Percentiles rank a stretch among this genome's conserved stretches.
phyloP scores from a whole-genome alignment of 805 yeast species.

The Saccharomycopsis lassenensis region DNA sequence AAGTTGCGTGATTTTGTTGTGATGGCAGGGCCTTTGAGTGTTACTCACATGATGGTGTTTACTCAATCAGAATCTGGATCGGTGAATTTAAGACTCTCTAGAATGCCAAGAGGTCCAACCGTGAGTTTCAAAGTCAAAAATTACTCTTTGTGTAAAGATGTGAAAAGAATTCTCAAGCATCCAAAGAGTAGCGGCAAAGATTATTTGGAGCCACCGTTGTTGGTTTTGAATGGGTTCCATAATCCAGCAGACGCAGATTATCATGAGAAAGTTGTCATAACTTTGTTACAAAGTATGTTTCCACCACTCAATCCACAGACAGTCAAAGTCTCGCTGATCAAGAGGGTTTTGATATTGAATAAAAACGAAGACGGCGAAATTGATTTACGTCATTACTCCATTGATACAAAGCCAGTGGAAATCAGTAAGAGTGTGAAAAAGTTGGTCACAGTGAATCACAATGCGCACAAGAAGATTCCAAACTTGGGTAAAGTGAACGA shows the following conservation, averaged over 20 bases:
- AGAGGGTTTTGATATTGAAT: conserved; percentile 75
- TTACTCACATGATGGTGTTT: conserved; percentile 78
- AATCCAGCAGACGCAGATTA: conserved; percentile 46
- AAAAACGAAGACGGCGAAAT: conserved; percentile 65
- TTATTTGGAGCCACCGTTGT: conserved; percentile 69
- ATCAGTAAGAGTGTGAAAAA: conserved; percentile 64
- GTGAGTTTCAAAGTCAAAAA: conserved; percentile 66
- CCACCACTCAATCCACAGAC: conserved; percentile 87
- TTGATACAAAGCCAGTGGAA: conserved; percentile 76
- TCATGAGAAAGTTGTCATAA: conserved; percentile 72
- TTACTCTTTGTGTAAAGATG: conserved; percentile 77
- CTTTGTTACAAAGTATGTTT: conserved; percentile 90
- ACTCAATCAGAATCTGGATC: conserved; percentile 73
- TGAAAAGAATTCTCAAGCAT: conserved; percentile 51
- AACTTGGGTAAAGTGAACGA: conserved; percentile 57
- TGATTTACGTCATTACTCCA: conserved; percentile 82
- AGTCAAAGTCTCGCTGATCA: conserved; percentile 63
- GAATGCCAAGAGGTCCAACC: conserved; percentile 93
- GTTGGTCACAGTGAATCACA: conserved; percentile 49
- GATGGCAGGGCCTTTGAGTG: conserved; percentile 97
- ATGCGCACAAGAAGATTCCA: conserved; percentile 56
- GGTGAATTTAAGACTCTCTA: conserved; percentile 71
- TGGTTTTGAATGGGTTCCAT: conserved; percentile 86
- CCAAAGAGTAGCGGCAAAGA: conserved; percentile 72
- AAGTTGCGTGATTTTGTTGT: conserved; percentile 87